These are phyloP conservation scores for Phytophthora pluvialis DNA, from an alignment of 352 stramenopile genomes.

Conservation along the genomic window DNA sequence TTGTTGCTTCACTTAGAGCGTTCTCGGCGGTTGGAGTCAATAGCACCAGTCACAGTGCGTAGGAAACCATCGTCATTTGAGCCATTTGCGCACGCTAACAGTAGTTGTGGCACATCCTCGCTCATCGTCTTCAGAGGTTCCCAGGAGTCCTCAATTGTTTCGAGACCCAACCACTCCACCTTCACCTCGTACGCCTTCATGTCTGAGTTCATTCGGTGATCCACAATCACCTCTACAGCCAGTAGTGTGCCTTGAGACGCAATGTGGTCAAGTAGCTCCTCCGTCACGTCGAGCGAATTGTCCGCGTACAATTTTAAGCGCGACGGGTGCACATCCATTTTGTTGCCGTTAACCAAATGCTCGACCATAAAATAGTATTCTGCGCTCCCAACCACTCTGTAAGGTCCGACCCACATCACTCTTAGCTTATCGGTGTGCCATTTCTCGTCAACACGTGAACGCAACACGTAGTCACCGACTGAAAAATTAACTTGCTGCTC, in stretches of 20 bases:
- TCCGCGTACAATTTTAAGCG: conserved; percentile 10
- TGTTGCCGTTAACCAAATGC: neutral
- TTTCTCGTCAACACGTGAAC: conserved; percentile 22
- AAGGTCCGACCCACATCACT: conserved; percentile 39
- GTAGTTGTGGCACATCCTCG: neutral
- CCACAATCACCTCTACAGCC: conserved; percentile 1
- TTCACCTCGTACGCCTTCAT: conserved; percentile 7
- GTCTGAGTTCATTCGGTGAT: neutral
- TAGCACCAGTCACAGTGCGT: neutral
- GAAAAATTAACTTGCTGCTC: conserved; percentile 15
- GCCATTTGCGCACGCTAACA: neutral
- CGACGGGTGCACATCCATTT: conserved; percentile 9
- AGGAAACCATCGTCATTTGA: neutral
- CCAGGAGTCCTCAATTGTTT: conserved; percentile 4
- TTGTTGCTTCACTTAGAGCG: neutral
- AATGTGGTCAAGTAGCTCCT: conserved; percentile 15
- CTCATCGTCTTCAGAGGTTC: conserved; percentile 8
- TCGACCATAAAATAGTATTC: conserved; percentile 31
- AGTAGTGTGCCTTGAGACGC: conserved; percentile 9
- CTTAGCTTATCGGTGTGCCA: conserved; percentile 33
- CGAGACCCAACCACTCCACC: conserved; percentile 3
- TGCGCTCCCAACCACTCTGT: conserved; percentile 22
- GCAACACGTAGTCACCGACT: conserved; percentile 37
- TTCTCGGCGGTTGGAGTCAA: too few relatives aligned
- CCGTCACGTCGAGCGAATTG: neutral